Conservation (phyloP, 148 eudicot species). For the Simmondsia chinensis region DNA sequence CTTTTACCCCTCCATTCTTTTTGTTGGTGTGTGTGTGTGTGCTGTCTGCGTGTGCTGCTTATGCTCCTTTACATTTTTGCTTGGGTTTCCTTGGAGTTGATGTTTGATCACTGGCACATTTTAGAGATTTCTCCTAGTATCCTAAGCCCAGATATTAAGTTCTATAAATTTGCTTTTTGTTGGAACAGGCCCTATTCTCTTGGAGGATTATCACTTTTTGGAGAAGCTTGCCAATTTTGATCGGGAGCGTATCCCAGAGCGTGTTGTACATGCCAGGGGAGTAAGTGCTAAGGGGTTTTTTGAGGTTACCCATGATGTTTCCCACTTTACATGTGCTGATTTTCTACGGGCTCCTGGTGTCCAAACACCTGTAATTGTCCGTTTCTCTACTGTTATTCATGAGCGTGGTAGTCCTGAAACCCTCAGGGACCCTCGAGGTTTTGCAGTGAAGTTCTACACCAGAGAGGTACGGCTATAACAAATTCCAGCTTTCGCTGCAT, state of each 20-base stretch:
- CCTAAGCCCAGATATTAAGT: too few relatives aligned
- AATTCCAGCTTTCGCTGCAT: too few relatives aligned
- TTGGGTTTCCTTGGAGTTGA: too few relatives aligned
- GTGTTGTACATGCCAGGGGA: slow-evolving; percentile 80
- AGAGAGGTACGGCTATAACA: slow-evolving; percentile 87
- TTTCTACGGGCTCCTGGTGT: slow-evolving; percentile 89
- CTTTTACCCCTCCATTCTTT: too few relatives aligned
- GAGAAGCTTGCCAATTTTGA: slow-evolving; percentile 77
- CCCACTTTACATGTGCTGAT: slow-evolving; percentile 86
- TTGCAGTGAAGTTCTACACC: slow-evolving; percentile 95
- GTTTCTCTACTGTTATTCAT: slow-evolving; percentile 94
- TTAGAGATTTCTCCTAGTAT: too few relatives aligned
- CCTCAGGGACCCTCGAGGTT: slow-evolving; percentile 90
- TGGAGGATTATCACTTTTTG: slow-evolving; percentile 74
- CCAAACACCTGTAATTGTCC: slow-evolving; percentile 91
- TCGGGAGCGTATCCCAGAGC: slow-evolving; percentile 75
- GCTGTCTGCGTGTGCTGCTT: too few relatives aligned
- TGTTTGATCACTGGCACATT: too few relatives aligned
- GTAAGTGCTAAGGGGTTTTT: slow-evolving; percentile 80
- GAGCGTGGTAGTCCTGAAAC: slow-evolving; percentile 99
- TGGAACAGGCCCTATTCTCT: slow-evolving; percentile 55
- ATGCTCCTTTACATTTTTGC: too few relatives aligned
- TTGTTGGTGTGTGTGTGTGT: too few relatives aligned
- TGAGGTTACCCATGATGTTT: slow-evolving; percentile 81
- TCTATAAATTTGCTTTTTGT: neutral